Evolutionary conservation across 345 rosid species (phyloP).

Genomic region (Combretum micranthum): DNA sequence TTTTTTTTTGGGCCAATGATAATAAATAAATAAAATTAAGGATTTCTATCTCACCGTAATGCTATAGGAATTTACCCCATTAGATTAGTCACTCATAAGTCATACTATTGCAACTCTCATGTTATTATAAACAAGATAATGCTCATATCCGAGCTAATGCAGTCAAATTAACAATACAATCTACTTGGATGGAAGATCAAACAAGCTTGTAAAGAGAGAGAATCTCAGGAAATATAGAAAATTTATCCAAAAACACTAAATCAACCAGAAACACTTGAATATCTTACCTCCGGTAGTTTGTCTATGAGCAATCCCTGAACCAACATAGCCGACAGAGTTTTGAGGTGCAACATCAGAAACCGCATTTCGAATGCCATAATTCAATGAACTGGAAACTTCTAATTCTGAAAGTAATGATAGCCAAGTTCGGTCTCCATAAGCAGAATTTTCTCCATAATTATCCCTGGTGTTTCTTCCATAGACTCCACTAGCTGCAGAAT

Average conservation of each 20-base stretch:
- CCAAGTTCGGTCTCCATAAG: slow-evolving; percentile 45
- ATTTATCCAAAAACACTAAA: background rate
- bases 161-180: too few species aligned
- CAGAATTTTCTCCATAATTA: slow-evolving; percentile 24
- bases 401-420: slow-evolving; percentile 31
- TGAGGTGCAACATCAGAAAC: slow-evolving; percentile 38
- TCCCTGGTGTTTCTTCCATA: slow-evolving; percentile 31
- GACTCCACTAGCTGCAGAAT: slow-evolving; percentile 28
- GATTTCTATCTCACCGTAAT: too few species aligned
- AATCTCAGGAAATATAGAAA: too few species aligned
- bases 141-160: too few species aligned
- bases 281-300: slow-evolving; percentile 53
- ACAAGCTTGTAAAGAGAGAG: too few species aligned
- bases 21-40: too few species aligned
- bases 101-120: too few species aligned
- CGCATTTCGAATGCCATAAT: slow-evolving; percentile 41
- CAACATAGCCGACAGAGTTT: slow-evolving; percentile 43
- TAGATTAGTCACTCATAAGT: too few species aligned
- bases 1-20: too few species aligned
- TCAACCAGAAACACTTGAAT: background rate
- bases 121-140: too few species aligned
- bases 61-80: too few species aligned
- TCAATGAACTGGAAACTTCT: slow-evolving; percentile 37
- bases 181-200: too few species aligned
- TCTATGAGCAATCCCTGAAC: slow-evolving; percentile 47